Base-by-base conservation (phyloP, 2,329 filamentous ascomycete genomes). In the Xylaria sp. region DNA sequence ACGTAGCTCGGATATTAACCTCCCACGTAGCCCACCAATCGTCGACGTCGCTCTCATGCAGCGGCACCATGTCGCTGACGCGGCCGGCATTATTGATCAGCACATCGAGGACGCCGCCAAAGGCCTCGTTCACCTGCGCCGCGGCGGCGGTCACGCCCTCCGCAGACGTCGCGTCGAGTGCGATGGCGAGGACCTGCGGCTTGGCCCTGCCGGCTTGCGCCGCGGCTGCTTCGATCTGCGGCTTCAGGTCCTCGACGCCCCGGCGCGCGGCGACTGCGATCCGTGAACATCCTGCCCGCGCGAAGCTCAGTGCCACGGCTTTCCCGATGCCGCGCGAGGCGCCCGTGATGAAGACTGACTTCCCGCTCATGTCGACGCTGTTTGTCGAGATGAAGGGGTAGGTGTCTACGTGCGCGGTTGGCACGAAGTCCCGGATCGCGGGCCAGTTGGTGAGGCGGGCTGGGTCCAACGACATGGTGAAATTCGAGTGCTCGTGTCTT, bases 241-340 rank as follows among this genome's bases (percentile, higher is more conserved):
- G 69, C 74, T 73, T 63, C 3, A 86, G 74, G 0, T 76, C 76
- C 8, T 76, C 73, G 3, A 87, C 78, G 12, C 75, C 70, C 1
- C 82, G 83, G 9, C 86, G 83, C 1, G 85, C 86, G n/a, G 76
- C 81, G 12, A 89, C 75, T 48, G 82, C 82, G 67, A 89, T 84
- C 55, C 74, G 76, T 0, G 80, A 79, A 59, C 82, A 83, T 5
- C 83, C 83, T 3, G 86, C 85, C 70, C 77, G 78, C 59, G 86
- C 86, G 74, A 83, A 88, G 46, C 82, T 80, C 31, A 85, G 72
- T 2, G 85, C 85, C 6, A 81, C 85, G 18, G 81, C 79, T 1
- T 79, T 79, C 8, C 86, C 85, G 55, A 86, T 81, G 13, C 84
- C 83, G 39, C 79, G 82, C 1, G 82, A 83, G 0, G 82, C 84